A percentile compares a stretch with the other conserved stretches of the same genome.
phyloP scores from a whole-genome alignment of 495 filamentous ascomycete genomes.

The Penicillium verhagenii region DNA sequence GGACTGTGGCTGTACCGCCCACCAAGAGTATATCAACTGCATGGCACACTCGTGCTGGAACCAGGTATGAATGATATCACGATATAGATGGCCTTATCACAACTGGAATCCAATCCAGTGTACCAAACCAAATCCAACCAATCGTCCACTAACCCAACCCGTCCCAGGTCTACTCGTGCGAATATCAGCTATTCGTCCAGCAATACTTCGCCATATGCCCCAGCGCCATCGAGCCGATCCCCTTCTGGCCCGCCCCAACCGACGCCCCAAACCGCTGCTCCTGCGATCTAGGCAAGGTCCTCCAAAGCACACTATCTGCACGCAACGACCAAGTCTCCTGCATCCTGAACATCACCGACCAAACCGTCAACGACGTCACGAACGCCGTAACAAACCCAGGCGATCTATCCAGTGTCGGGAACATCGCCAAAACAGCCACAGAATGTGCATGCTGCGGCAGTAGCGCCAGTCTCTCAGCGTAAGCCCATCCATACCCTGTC shows the following conservation, averaged over 20 bases:
- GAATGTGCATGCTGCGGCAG: constrained; percentile 31
- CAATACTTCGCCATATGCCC: constrained; percentile 33
- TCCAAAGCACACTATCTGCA: constrained; percentile 19
- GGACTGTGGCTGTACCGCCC: constrained; percentile 27
- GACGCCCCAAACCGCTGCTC: constrained; percentile 34
- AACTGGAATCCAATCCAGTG: background rate
- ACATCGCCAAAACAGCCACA: constrained; percentile 18
- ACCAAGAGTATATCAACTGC: constrained; percentile 33
- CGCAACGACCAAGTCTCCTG: constrained; percentile 25
- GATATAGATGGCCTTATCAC: too few relatives aligned
- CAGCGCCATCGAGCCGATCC: constrained; percentile 26
- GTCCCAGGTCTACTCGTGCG: constrained; percentile 33
- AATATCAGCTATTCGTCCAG: constrained; percentile 35
- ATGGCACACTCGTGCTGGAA: constrained; percentile 34
- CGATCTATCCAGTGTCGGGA: constrained; percentile 14
- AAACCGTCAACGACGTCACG: constrained; percentile 7
- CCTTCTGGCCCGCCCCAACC: constrained; percentile 34
- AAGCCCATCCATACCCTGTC: constrained; percentile 4
- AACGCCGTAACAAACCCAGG: background rate
- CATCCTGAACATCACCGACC: constrained; percentile 20
- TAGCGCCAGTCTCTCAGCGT: constrained; percentile 31
- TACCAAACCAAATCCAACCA: background rate
- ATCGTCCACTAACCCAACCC: background rate
- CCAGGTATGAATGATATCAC: constrained; percentile 21
- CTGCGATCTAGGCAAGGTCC: constrained; percentile 30